Base-by-base conservation (phyloP, 108 stramenopile species). In the Discostella pseudostelligera region DNA sequence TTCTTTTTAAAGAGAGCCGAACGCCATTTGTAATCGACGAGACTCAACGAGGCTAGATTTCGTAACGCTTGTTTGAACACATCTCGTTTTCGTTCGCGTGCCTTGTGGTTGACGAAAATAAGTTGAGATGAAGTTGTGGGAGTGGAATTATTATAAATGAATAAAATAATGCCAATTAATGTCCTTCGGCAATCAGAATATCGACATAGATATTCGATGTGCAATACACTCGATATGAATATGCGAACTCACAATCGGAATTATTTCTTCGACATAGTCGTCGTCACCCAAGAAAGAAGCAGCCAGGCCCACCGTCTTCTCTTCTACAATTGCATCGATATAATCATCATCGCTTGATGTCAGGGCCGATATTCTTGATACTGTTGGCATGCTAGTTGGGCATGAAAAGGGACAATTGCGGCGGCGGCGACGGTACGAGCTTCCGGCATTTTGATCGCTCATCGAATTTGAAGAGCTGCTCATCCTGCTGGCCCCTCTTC, bases 11-110 rank as follows among this genome's bases (percentile, higher is more conserved):
- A 93, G 19, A 89, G 24, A 8, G 71, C 71, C 14, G 80, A 78
- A 58, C 92, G 72, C 92, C 88, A 90, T 49, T 88, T 69, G 60
- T 93, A 93, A 70, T 93, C 92, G 51, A 84, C 53, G 10, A 93
- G 73, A 35, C 75, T 78, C 6, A 89, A 65, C n/a, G 84, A 66
- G 21, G 92, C 88, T 10, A 93, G 59, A 9, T 76, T 78, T 9
- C 76, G 62, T 13, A 89, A 60, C 4, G 76, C 76, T 39, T 64
- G 48, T 49, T 64, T 62, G 62, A 76, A 76, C 13, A 70, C 59
- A 50, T 77, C 69, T 61, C 68, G 37, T 49, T 70, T 70, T 39
- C 76, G 56, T 65, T 22, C 65, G 13, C 22, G 14, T 29, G 46
- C 32, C 43, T 62, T 4, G 22, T 16, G 24, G 5, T 10, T 35